Percentiles rank a stretch among this genome's conserved stretches.
Conservation (phyloP, 1,284 basidiomycete genomes). For the Gomphus sp. region DNA sequence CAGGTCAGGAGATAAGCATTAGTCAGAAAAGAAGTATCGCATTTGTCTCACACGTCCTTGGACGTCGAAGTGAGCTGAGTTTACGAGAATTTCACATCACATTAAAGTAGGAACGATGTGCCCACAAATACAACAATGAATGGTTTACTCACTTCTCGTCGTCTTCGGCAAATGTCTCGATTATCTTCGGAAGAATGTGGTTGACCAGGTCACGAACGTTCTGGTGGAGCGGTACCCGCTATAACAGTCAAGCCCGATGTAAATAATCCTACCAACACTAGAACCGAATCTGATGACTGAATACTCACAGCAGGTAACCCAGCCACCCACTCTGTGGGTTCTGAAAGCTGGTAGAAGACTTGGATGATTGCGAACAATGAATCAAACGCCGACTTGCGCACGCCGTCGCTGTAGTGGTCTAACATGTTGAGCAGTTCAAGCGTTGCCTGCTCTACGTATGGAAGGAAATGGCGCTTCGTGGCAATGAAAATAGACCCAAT, state of each 20-base stretch:
- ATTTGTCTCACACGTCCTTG: constrained; percentile 50
- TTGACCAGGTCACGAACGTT: constrained; percentile 80
- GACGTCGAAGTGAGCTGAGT: constrained; percentile 87
- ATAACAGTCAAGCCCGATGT: constrained; percentile 11
- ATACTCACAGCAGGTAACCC: constrained; percentile 54
- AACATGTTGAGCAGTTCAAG: constrained; percentile 80
- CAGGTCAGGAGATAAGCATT: constrained; percentile 14
- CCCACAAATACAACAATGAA: neutral
- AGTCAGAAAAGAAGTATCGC: constrained; percentile 25
- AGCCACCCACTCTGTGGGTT: constrained; percentile 75
- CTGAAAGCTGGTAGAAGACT: constrained; percentile 87
- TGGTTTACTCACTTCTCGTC: constrained; percentile 88
- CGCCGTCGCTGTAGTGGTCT: constrained; percentile 95
- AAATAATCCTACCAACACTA: neutral
- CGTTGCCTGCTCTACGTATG: constrained; percentile 75
- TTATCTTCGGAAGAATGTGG: constrained; percentile 65
- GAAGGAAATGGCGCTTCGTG: constrained; percentile 82
- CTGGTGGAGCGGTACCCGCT: constrained; percentile 53
- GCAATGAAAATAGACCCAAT: constrained; percentile 87
- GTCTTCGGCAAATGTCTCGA: constrained; percentile 90
- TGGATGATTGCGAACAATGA: constrained; percentile 86
- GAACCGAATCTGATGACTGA: neutral
- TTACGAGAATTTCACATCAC: constrained; percentile 53
- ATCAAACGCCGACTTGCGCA: constrained; percentile 89
- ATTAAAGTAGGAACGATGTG: constrained; percentile 7